Base-by-base conservation (phyloP, 2,329 filamentous ascomycete genomes). In the Fusarium begoniae region DNA sequence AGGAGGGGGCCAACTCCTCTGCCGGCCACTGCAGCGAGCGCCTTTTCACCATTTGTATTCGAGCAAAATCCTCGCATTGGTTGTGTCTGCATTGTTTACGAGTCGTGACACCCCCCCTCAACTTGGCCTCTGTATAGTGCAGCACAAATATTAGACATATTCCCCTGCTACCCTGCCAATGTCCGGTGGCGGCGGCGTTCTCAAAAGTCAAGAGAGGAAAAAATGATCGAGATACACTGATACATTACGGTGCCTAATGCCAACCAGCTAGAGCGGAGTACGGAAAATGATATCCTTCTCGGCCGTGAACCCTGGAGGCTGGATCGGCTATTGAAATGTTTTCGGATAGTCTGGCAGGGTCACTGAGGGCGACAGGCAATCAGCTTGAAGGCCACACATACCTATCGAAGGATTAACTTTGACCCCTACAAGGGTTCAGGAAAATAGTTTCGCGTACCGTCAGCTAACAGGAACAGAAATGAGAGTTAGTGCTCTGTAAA, bases 1-100 rank as follows among this genome's bases (percentile, higher is more conserved):
- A 59, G 50, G 32, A 47, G 66, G 59, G 69, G 69, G 35, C 41
- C 48, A 41, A 41, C 48, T 40, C 47, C 53, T 71, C 69, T 55
- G 41, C 38, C 30, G 37, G 70, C 44, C 40, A 48, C 44, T 70
- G 44, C 57, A 73, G 57, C 54, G 48, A 67, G 63, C 61, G 57
- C 70, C 70, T 62, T 55, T 72, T 70, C 70, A 58, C 66, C 66
- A 59, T 66, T 43, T 73, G 57, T 54, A 70, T 60, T 70, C 30
- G 47, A 60, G 50, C 45, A 73, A n/a, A 60, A 60, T 50, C 59
- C 41, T 63, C 38, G 53, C 47, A 55, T 62, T 72, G 63, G 41
- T 47, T 54, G 38, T 64, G 58, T 38, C 66, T 70, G 54, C 41
- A 55, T 69, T 28, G 28, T 64, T 60, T 68, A 56, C 58, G 54